Evolutionary conservation across 1,284 basidiomycete species (phyloP), one percentile per base, ranked within the genome.

Genomic region (Kalmanozyma brasiliensis): DNA sequence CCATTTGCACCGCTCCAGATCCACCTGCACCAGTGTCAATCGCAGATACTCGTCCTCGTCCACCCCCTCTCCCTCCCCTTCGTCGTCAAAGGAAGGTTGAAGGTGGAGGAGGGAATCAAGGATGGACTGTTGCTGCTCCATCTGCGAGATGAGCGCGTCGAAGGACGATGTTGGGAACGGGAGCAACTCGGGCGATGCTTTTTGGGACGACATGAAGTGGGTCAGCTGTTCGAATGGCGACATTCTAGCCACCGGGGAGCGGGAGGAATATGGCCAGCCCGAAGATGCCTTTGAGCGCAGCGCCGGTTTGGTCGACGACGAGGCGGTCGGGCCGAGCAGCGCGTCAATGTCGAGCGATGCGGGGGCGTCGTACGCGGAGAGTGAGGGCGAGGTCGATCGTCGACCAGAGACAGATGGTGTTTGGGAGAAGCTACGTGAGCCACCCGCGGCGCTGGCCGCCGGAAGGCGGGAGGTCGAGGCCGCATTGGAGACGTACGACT

Each of bases 11-110:
- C 80, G 48, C 44, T 82, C 80, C 22, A 80, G 52, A 67, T 82
- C 80, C 11, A 82, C 66, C 48, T 74, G 71, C 16, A 82, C 80
- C n/a, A 81, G 48, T 37, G 67, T 73, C 20, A 82, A 62, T 0
- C 80, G 72, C 23, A 82, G 43, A 36, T 76, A 74, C 37, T 82
- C 80, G 38, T 82, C 80, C 14, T 81, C 79, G 22, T 63, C 55
- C 14, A 56, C 29, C 17, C 47, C 65, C 4, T 10, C 44, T 1
- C 8, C 19, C 13, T 9, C 49, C 7, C 35, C 49, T 0, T 43
- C 40, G 20, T 59, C 60, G 24, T 30, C n/a, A n/a, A n/a, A n/a
- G n/a, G n/a, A n/a, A 7, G 4, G 8, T 38, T n/a, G 24, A 5
- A 65, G 45, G 24, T 49, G 45, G 2, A 65, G 48, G 1, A 71